A percentile compares a stretch with the other conserved stretches of the same genome.
These are phyloP conservation scores for Fusarium sp. DNA, from an alignment of 2,329 filamentous ascomycete species.

Conservation along the genomic window DNA sequence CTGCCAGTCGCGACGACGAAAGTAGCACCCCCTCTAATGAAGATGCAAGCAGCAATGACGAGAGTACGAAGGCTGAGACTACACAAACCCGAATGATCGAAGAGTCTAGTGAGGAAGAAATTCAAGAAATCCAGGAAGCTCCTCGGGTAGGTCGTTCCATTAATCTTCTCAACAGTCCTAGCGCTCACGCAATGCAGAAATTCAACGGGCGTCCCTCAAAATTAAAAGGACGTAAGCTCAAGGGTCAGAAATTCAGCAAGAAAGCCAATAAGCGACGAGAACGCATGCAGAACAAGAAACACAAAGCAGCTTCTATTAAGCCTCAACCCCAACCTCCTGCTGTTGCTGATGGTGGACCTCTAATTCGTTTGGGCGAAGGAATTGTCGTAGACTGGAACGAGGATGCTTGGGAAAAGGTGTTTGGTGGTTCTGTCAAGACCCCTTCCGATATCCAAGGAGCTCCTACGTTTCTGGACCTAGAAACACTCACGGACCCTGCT, in stretches of 20 bases:
- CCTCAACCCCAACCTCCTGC: constrained; percentile 55
- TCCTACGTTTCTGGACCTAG: constrained; percentile 66
- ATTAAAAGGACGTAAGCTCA: constrained; percentile 62
- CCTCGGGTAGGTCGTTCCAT: constrained; percentile 43
- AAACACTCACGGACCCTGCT: constrained; percentile 70
- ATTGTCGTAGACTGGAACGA: constrained; percentile 89
- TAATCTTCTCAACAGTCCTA: background rate
- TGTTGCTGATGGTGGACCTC: constrained; percentile 65
- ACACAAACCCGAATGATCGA: constrained; percentile 68
- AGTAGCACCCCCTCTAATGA: constrained; percentile 64
- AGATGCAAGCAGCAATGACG: constrained; percentile 66
- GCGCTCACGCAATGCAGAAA: constrained; percentile 19
- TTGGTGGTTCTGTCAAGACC: constrained; percentile 60
- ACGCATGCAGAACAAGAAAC: constrained; percentile 57
- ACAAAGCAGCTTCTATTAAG: constrained; percentile 50
- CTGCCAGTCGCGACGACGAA: constrained; percentile 62
- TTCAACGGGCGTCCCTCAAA: constrained; percentile 45
- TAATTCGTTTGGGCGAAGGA: constrained; percentile 85
- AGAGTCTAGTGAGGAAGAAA: constrained; percentile 70
- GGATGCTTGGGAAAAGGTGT: constrained; percentile 77
- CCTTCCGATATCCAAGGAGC: constrained; percentile 66
- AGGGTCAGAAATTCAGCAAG: constrained; percentile 61
- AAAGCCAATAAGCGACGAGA: constrained; percentile 62
- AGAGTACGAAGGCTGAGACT: constrained; percentile 52
- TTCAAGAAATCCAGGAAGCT: constrained; percentile 51